A percentile compares a stretch with the other conserved stretches of the same genome.
Conservation (phyloP, 305 asterid species). For the Solanum chacoense region DNA sequence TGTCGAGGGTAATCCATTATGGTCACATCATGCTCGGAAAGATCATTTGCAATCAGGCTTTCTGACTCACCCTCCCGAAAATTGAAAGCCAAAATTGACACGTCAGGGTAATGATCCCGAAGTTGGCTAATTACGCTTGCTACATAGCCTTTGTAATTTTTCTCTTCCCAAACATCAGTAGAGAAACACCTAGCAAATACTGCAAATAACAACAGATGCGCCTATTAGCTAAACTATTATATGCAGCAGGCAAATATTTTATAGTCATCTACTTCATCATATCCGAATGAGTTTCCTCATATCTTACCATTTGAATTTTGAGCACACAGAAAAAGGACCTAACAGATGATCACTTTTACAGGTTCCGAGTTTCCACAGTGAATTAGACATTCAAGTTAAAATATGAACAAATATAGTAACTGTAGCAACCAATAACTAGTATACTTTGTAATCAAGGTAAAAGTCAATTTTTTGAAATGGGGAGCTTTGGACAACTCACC, state of each 20-base stretch:
- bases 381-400: background rate
- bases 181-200: slow-evolving; percentile 71
- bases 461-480: background rate
- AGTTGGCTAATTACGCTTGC: slow-evolving; percentile 35
- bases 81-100: slow-evolving; percentile 51
- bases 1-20: slow-evolving; percentile 41
- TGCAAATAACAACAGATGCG: slow-evolving; percentile 14
- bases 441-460: background rate
- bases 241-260: background rate
- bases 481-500: background rate
- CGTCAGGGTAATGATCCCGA: slow-evolving; percentile 36
- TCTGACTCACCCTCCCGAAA: slow-evolving; percentile 37
- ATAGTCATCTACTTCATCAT: background rate
- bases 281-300: background rate
- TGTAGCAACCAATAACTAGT: background rate
- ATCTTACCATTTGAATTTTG: background rate
- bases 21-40: slow-evolving; percentile 32
- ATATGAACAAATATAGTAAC: background rate
- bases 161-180: slow-evolving; percentile 20
- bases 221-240: background rate
- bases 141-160: slow-evolving; percentile 30
- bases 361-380: background rate
- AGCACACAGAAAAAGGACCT: background rate
- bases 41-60: slow-evolving; percentile 14
- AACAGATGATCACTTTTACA: background rate